A percentile compares a stretch with the other conserved stretches of the same genome.
These are phyloP conservation scores for Carallia brachiata DNA, from an alignment of 345 rosid species.

Conservation along the genomic window DNA sequence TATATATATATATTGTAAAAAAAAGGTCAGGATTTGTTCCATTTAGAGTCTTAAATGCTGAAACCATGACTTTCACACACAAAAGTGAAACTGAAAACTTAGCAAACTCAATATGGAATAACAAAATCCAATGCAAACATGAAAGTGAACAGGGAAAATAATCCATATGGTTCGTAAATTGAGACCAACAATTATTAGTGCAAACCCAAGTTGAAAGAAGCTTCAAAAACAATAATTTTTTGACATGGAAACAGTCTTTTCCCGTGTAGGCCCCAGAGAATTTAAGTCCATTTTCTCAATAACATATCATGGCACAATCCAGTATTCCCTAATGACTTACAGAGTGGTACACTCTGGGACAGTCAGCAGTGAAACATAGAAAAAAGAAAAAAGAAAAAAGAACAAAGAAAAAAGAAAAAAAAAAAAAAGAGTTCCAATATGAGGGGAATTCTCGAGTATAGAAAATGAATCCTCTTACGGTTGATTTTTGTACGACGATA, in stretches of 20 bases:
- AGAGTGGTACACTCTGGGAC: background rate
- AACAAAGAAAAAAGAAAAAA: background rate
- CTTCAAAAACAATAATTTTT: background rate
- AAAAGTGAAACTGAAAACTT: background rate
- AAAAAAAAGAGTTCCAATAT: constrained; percentile 7
- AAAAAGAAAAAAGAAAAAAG: constrained; percentile 1
- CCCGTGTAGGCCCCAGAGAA: background rate
- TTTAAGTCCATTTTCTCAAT: background rate
- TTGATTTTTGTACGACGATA: constrained; percentile 72
- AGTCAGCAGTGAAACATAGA: background rate
- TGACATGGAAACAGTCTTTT: background rate
- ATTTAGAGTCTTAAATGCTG: no score
- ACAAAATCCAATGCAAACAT: background rate
- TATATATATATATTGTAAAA: background rate
- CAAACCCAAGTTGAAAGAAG: constrained; percentile 10
- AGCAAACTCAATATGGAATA: background rate
- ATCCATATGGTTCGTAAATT: background rate
- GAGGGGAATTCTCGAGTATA: background rate
- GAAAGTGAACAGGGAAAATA: background rate
- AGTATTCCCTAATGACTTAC: background rate
- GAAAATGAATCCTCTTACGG: constrained; percentile 50
- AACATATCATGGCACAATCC: background rate
- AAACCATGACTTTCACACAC: background rate
- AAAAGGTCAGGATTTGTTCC: background rate
- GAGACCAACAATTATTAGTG: constrained; percentile 9